A percentile compares a stretch with the other conserved stretches of the same genome.
These are phyloP conservation scores for Hydnum rufescens DNA, from an alignment of 768 basidiomycete genomes.

Conservation along the genomic window DNA sequence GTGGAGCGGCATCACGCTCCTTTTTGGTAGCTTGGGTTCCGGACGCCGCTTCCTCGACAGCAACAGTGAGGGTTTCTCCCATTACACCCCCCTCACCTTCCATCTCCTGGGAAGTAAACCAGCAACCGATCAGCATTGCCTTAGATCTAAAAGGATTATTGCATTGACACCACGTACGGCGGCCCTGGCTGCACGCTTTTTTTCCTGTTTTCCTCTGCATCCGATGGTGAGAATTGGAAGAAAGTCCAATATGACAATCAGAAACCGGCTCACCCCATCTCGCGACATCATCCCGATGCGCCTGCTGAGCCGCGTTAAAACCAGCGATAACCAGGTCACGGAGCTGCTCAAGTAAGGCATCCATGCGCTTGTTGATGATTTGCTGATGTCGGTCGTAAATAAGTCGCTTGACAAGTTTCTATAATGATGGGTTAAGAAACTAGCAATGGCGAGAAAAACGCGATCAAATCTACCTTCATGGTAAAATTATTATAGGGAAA, in stretches of 20 bases:
- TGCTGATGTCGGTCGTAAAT: slow-evolving; percentile 51
- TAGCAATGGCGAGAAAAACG: background rate
- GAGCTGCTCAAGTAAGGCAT: slow-evolving; percentile 45
- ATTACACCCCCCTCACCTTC: background rate
- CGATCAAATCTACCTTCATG: slow-evolving; percentile 42
- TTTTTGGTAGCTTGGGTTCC: slow-evolving; percentile 14
- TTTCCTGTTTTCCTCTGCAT: slow-evolving; percentile 28
- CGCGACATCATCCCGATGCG: slow-evolving; percentile 47
- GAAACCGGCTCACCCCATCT: slow-evolving; percentile 38
- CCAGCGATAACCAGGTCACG: slow-evolving; percentile 38
- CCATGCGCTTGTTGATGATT: slow-evolving; percentile 43
- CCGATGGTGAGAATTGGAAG: background rate
- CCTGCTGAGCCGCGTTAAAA: slow-evolving; percentile 48
- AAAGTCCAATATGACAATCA: background rate
- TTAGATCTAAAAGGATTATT: background rate
- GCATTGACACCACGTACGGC: background rate
- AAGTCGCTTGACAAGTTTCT: slow-evolving; percentile 92
- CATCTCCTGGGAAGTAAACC: background rate
- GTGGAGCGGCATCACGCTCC: slow-evolving; percentile 29
- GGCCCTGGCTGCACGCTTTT: slow-evolving; percentile 12
- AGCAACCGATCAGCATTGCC: background rate
- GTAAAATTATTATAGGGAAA: slow-evolving; percentile 95
- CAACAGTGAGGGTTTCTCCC: no score
- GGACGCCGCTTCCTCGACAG: slow-evolving; percentile 6
- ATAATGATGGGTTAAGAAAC: slow-evolving; percentile 1